Base-by-base conservation (phyloP, 202 grass and related monocot genomes). In the Cymbopogon flexuosus region DNA sequence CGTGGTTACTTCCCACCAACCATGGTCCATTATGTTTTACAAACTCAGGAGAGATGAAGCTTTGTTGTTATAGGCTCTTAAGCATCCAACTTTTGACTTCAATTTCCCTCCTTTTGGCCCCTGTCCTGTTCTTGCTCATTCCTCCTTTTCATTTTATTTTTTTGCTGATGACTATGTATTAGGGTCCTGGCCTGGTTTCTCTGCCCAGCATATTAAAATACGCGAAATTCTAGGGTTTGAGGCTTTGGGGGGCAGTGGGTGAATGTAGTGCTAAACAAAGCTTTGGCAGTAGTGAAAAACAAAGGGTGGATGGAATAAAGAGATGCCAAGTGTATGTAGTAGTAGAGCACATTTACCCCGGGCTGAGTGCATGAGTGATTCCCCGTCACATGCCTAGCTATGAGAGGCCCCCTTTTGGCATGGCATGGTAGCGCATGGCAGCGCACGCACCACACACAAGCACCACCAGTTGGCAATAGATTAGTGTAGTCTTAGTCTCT, bases 121-220 rank as follows among this genome's bases (percentile, higher is more conserved):
- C 14, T 45, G 68, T 71, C 34, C 12, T 29, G 42, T 56, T 18
- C 23, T 47, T 46, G 65, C 36, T 11, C 4, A 15, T 27, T 8
- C 4, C 6, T 41, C 0, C 0, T 14, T 47, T 39, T 27, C 5
- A 35, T 16, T 22, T 33, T 22, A 58, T 21, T 21, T 58, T 7
- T 1, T 43, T 5, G 12, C 2, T 31, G 30, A 31, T 31, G 35
- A 41, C 2, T 8, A 16, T 8, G 10, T 39, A 37, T 27, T n/a
- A n/a, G n/a, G n/a, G n/a, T 65, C 42, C 30, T 66, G 76, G 62
- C 62, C 31, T 66, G 62, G 76, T 67, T 49, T 84, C 63, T 84
- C 37, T 61, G 19, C 65, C 22, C 18, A 27, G 11, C 22, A 11
- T n/a, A 52, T n/a, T 19, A 11, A 13, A 27, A 6, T 19, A 33